Evolutionary conservation across 495 filamentous ascomycete genomes (phyloP).

Genomic region (Xylaria sp.): DNA sequence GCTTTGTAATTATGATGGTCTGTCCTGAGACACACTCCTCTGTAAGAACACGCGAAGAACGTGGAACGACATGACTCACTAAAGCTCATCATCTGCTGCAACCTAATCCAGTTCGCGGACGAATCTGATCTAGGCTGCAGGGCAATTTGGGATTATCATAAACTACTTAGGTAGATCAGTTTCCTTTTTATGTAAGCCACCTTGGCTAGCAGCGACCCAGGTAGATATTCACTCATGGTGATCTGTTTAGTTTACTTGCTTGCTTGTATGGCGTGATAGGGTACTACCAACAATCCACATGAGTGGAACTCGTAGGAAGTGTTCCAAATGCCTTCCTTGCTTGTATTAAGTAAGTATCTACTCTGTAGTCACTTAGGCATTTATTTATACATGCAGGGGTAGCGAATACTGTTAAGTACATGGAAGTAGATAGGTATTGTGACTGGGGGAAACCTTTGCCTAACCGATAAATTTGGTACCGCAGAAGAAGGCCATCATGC

Average conservation of each 20-base stretch:
- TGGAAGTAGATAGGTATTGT: not conserved
- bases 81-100: conserved; percentile 6
- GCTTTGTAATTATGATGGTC: not conserved
- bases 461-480: not conserved
- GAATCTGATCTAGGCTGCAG: conserved; percentile 11
- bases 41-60: not conserved
- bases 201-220: not conserved
- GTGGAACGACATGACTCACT: conserved; percentile 23
- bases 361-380: not conserved
- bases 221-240: not conserved
- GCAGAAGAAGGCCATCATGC: not conserved
- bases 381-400: conserved; percentile 2
- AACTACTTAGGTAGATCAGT: not conserved
- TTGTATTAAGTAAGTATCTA: not conserved
- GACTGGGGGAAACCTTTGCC: not conserved
- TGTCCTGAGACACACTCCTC: conserved; percentile 3
- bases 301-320: not conserved
- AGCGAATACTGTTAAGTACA: conserved; percentile 3
- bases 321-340: conserved; percentile 5
- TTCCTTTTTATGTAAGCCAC: not conserved
- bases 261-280: conserved; percentile 8
- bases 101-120: not conserved
- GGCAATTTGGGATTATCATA: not conserved
- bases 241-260: not conserved
- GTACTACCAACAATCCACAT: not conserved